These are phyloP conservation scores for Erodium texanum DNA, from an alignment of 441 rosid genomes.

Conservation along the genomic window DNA sequence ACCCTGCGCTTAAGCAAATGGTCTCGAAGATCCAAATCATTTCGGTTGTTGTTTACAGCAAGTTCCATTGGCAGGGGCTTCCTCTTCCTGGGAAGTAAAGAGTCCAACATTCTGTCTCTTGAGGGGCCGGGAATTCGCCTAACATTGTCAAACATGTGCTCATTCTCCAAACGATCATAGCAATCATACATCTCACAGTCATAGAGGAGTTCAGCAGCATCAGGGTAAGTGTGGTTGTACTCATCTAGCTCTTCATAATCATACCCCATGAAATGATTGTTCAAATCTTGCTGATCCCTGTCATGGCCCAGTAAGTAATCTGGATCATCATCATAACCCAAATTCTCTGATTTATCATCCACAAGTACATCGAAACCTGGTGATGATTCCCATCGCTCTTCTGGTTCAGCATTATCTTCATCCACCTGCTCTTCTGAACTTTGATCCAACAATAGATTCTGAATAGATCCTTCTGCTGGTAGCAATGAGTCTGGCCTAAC, in stretches of 20 bases:
- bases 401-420: constrained; percentile 27
- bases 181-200: constrained; percentile 19
- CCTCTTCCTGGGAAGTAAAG: constrained; percentile 28
- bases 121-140: constrained; percentile 16
- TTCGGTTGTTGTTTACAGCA: constrained; percentile 9
- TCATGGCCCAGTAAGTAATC: constrained; percentile 24
- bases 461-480: constrained; percentile 21
- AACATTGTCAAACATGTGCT: constrained; percentile 17
- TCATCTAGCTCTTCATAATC: constrained; percentile 30
- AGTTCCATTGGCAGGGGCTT: constrained; percentile 23
- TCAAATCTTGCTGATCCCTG: constrained; percentile 21
- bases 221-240: constrained; percentile 23
- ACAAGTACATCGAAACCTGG: constrained; percentile 43
- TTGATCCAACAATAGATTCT: constrained; percentile 16
- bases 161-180: constrained; percentile 22
- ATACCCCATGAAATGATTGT: constrained; percentile 23
- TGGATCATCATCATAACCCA: constrained; percentile 27
- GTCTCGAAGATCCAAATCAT: constrained; percentile 34
- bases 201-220: constrained; percentile 18
- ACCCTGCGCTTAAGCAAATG: constrained; percentile 25
- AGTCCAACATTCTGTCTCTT: constrained; percentile 23
- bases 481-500: constrained; percentile 21
- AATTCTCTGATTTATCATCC: constrained; percentile 29
- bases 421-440: constrained; percentile 28
- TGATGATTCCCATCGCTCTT: constrained; percentile 39